Base-by-base conservation (phyloP, 306 rosid genomes). In the Prunus davidiana region DNA sequence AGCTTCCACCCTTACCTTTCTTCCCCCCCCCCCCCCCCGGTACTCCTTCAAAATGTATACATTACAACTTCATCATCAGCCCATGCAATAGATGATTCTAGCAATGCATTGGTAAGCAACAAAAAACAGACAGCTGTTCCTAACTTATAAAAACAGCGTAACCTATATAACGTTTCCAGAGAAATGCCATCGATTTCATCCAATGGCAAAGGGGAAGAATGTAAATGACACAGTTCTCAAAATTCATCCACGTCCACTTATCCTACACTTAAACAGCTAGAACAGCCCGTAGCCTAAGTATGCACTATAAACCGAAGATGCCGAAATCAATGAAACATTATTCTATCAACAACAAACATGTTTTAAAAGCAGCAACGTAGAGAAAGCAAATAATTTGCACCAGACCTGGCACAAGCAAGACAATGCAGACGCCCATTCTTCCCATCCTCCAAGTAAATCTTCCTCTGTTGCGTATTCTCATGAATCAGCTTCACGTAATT, bases 351-450 rank as follows among this genome's bases (percentile, higher is more conserved):
- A 41, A 24, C 2, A 24, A 67, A 34, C 65, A 61, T 9, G 10
- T 8, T 30, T 15, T 13, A 13, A 50, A 76, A 25, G 38, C 62
- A 51, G 62, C 20, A 83, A 73, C 16, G 0, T 22, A 71, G 60
- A 38, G 34, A 60, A 66, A 57, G 13, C 47, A 72, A 79, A 72
- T 19, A 41, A 24, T 9, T 25, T 70, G 57, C 68, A 81, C 50
- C 88, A 83, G 79, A 93, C 99, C 99, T 96, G 91, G 84, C 81
- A 69, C 99, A 96, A 76, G 91, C 99, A 82, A 86, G 54, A 70
- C 99, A 96, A 24, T 78, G 96, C 79, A 93, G 89, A 58, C 89
- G 89, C 10, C 91, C 93, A 28, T 83, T 88, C 77, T 91, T 93
- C 50, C 96, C 97, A 27, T 96, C 85, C 85, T 89, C 96, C 76